phyloP scores from a whole-genome alignment of 371 early-diverging fungal species.

The Saksenaea oblongispora region DNA sequence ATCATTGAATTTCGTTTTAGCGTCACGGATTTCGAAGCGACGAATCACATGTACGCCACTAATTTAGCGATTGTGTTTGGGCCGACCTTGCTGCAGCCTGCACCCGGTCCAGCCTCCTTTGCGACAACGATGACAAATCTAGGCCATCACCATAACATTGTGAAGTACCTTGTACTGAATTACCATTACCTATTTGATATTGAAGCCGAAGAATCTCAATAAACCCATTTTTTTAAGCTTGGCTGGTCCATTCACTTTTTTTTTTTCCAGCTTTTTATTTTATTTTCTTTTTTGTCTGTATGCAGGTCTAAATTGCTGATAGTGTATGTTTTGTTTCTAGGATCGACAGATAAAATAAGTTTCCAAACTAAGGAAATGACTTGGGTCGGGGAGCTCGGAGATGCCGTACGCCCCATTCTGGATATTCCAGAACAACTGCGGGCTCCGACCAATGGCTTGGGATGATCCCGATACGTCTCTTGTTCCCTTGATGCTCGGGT shows the following conservation, averaged over 20 bases:
- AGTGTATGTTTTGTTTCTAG: background rate
- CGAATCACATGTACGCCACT: slow-evolving; percentile 87
- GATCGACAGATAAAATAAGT: slow-evolving; percentile 1
- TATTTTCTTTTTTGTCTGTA: background rate
- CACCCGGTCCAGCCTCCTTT: slow-evolving; percentile 73
- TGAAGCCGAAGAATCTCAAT: slow-evolving; percentile 56
- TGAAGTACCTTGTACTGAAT: slow-evolving; percentile 80
- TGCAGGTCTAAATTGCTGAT: background rate
- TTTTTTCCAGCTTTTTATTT: background rate
- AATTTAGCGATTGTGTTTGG: slow-evolving; percentile 89
- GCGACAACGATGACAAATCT: slow-evolving; percentile 79
- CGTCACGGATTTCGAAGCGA: slow-evolving; percentile 81
- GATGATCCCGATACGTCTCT: slow-evolving; percentile 1
- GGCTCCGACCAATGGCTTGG: background rate
- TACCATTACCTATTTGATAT: slow-evolving; percentile 85
- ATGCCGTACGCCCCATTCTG: background rate
- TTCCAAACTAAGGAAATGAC: background rate
- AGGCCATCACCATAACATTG: slow-evolving; percentile 78
- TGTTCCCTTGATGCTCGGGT: background rate
- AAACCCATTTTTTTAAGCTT: background rate
- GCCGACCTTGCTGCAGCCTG: slow-evolving; percentile 77
- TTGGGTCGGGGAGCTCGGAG: slow-evolving; percentile 6
- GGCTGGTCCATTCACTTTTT: slow-evolving; percentile 11
- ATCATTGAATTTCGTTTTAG: slow-evolving; percentile 25
- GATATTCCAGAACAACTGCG: background rate